Evolutionary conservation across 768 basidiomycete genomes (phyloP), one percentile per base, ranked within the genome.

Genomic region (Boletus subparvulus): DNA sequence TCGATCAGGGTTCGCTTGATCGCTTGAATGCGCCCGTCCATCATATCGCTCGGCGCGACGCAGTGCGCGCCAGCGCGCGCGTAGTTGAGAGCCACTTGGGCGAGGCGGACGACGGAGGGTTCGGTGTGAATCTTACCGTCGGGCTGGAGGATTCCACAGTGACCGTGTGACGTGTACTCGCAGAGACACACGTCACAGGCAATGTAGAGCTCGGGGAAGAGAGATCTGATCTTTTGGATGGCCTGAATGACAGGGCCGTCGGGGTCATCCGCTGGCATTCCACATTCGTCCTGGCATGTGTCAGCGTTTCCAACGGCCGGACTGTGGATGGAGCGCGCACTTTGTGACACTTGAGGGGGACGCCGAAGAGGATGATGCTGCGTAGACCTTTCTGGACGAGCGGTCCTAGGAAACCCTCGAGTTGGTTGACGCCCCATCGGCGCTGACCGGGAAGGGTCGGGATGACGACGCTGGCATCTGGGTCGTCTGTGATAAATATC

Each of bases 21-120:
- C 14, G 85, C 85, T 60, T 83, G 85, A 60, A 99, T 86, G 19
- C 96, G 80, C 0, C 96, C 97, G 69, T 99, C 97, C 94, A 98
- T 98, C 97, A 99, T 99, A 73, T 98, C 97, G 67, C 94, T 97
- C 8, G 97, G 97, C 2, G 97, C 97, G 55, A 99, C 95, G 66
- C 94, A 94, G 72, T 98, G 93, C 1, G 94, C 97, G n/a, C 97
- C 97, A 0, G 97, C 97, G 52, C 80, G 78, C 0, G 95, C 97
- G 62, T 99, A 99, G 66, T 82, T 86, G 45, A 98, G 78, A 0
- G 97, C 94, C 26, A 99, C 95, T 66, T 97, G 78, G 0, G 92
- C 93, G 58, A 99, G 88, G 58, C 97, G 88, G n/a, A 78, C 77
- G 13, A 92, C 91, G 21, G 92, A 95, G 17, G 86, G 86, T 11